phyloP scores from a whole-genome alignment of 306 rosid species.

The Cicer judaicum region DNA sequence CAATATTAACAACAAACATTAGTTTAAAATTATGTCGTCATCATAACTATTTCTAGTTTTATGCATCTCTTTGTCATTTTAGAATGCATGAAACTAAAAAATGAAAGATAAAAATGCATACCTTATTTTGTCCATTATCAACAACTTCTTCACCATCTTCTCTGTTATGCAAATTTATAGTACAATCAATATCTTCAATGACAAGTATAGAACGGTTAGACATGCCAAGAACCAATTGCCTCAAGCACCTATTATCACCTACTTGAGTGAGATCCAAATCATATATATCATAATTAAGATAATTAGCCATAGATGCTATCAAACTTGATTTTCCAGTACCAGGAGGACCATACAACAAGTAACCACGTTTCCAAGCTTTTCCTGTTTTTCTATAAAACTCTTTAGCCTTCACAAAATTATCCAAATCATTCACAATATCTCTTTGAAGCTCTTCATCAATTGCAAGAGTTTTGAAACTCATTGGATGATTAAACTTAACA shows the following conservation, averaged over 20 bases:
- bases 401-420: conserved; percentile 46
- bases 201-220: conserved; percentile 59
- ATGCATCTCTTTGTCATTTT: too few species aligned
- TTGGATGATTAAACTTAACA: conserved; percentile 49
- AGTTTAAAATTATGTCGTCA: background rate
- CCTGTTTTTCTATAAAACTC: conserved; percentile 54
- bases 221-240: conserved; percentile 48
- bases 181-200: conserved; percentile 65
- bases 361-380: conserved; percentile 69
- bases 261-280: conserved; percentile 58
- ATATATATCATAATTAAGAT: conserved; percentile 59
- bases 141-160: conserved; percentile 25
- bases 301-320: conserved; percentile 63
- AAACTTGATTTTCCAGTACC: conserved; percentile 68
- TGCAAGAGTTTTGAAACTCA: conserved; percentile 54
- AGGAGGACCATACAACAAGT: conserved; percentile 63
- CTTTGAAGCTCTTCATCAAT: conserved; percentile 49
- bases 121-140: conserved; percentile 32
- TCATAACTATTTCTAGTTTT: background rate
- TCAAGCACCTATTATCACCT: background rate
- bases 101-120: background rate
- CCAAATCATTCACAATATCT: conserved; percentile 54
- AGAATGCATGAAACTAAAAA: background rate
- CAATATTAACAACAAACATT: background rate
- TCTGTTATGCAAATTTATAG: conserved; percentile 48